Conservation (phyloP, 2,329 filamentous ascomycete species). For the Diaporthe humulicola region DNA sequence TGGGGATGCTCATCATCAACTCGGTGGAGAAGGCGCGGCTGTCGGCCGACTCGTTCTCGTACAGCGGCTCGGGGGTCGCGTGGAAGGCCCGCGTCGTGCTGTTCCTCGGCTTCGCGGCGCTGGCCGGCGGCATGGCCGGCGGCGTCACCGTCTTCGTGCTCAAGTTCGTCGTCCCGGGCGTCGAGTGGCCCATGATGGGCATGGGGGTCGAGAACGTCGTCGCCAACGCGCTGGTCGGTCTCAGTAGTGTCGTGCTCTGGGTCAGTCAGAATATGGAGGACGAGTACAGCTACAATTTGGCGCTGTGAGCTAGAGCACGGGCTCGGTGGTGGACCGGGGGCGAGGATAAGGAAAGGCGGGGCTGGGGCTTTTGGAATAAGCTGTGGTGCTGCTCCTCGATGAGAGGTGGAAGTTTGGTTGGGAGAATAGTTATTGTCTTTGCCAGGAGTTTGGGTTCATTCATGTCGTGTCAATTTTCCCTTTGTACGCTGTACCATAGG, state of each 20-base stretch:
- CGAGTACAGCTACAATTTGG: conserved; percentile 77
- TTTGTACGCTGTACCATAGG: conserved; percentile 30
- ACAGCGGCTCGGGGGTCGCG: conserved; percentile 73
- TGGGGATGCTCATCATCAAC: conserved; percentile 81
- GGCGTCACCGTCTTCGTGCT: conserved; percentile 78
- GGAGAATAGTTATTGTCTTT: conserved; percentile 8
- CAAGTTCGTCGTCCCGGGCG: conserved; percentile 71
- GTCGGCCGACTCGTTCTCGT: conserved; percentile 73
- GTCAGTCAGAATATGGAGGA: conserved; percentile 81
- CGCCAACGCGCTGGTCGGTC: conserved; percentile 72
- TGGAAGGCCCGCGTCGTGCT: conserved; percentile 78
- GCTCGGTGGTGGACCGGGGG: too few relatives aligned
- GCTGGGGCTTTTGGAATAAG: not conserved
- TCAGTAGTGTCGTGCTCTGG: conserved; percentile 76
- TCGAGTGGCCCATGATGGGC: conserved; percentile 70
- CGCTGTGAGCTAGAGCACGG: conserved; percentile 57
- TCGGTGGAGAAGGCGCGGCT: conserved; percentile 76
- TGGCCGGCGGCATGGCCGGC: conserved; percentile 77
- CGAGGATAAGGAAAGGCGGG: not conserved
- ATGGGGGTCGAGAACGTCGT: conserved; percentile 78
- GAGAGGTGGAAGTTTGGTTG: not conserved
- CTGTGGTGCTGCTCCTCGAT: not conserved
- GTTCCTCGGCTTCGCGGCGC: conserved; percentile 74
- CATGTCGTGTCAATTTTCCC: not conserved
- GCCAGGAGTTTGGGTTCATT: conserved; percentile 20